Evolutionary conservation across 73 alveolate species (phyloP), one percentile per base, ranked within the genome.

Genomic region (Paramecium sonneborni): DNA sequence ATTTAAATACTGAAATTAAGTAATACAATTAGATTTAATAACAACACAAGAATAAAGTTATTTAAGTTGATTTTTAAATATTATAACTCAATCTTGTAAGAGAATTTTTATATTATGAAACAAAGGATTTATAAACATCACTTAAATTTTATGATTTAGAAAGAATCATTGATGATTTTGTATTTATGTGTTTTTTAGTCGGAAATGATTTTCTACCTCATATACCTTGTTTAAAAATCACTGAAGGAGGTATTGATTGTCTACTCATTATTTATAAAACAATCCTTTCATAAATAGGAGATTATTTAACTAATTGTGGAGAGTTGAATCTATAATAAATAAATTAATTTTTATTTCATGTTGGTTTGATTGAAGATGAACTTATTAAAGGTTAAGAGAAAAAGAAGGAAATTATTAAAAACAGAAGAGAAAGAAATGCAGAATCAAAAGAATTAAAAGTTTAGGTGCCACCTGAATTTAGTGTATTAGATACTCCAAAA

Each of bases 141-240:
- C 67, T 84, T 34, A 94, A 92, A 20, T 38, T 18, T 37, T 95
- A 74, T 90, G 98, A 97, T 93, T 95, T 98, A 43, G 99, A 98
- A 94, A 92, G 99, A 67, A 88, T 98, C 10, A 96, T 98, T 7
- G 99, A 98, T 94, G 99, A 98, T 94, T 98, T 98, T 93, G 99
- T 99, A 68, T 98, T 99, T 94, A 85, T 98, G 92, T 98, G 99
- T 94, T 99, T 99, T 96, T 97, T 99, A 88, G 99, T 99, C 10
- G 99, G 99, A 46, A 99, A 99, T 88, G 99, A 99, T 92, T 99
- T 99, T 97, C 91, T 99, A 68, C 99, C 99, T n/a, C 99, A 99
- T 86, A 93, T 98, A 85, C 99, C 99, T 14, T 95, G 99, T 57
- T 92, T 99, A 67, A 96, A 95, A 88, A 99, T 99, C 86, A 93